Evolutionary conservation across 176 grass and related monocot species (phyloP).

Genomic region (Alopecurus myosuroides): DNA sequence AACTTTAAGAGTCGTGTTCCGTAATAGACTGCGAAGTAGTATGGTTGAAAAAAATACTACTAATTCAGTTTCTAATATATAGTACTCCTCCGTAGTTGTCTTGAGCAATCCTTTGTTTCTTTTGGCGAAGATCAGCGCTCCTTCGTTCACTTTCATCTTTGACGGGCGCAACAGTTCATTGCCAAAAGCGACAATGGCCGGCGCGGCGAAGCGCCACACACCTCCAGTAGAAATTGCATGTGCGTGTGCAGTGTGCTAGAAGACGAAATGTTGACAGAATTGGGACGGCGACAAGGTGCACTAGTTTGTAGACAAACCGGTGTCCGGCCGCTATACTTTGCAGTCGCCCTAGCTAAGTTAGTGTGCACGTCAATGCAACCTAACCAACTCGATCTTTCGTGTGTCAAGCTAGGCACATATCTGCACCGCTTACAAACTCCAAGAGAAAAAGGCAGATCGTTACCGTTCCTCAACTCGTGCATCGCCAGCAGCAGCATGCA

Average conservation of each 20-base stretch:
- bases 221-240: too few relatives aligned
- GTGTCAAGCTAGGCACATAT: neutral
- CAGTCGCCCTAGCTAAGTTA: neutral
- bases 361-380: conserved; percentile 11
- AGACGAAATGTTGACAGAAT: neutral
- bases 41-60: too few relatives aligned
- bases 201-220: too few relatives aligned
- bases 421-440: neutral
- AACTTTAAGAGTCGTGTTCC: too few relatives aligned
- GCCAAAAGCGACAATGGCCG: too few relatives aligned
- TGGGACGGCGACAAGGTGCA: neutral
- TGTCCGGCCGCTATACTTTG: neutral
- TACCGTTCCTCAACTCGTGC: neutral
- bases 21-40: too few relatives aligned
- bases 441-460: conserved; percentile 7
- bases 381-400: neutral
- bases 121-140: too few relatives aligned
- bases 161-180: too few relatives aligned
- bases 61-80: too few relatives aligned
- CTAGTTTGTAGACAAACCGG: neutral
- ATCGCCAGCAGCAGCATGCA: neutral
- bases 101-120: too few relatives aligned
- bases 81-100: too few relatives aligned
- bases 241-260: neutral
- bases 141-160: too few relatives aligned